These are phyloP conservation scores for Argentina anserina DNA, from an alignment of 306 rosid species.

Conservation along the genomic window DNA sequence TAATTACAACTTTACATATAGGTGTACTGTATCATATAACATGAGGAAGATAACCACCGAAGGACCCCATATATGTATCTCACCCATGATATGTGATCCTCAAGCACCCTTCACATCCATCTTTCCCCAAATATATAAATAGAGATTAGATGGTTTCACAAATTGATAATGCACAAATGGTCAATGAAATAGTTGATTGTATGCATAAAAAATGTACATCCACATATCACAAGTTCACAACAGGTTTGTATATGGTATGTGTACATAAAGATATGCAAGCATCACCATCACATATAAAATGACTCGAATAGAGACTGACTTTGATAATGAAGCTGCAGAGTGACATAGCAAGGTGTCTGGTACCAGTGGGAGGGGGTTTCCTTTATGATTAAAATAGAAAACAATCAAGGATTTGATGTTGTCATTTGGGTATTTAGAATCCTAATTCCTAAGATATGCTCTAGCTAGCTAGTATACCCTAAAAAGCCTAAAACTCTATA, in stretches of 20 bases:
- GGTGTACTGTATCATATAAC: background rate
- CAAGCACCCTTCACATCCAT: background rate
- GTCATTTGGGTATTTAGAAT: slow-evolving; percentile 18
- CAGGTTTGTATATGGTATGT: background rate
- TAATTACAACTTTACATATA: no score
- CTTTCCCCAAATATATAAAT: slow-evolving; percentile 3
- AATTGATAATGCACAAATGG: slow-evolving; percentile 6
- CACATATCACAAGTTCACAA: background rate
- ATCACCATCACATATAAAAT: background rate
- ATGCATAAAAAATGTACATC: background rate
- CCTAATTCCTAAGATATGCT: slow-evolving; percentile 23
- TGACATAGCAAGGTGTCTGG: slow-evolving; percentile 3
- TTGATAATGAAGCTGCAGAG: background rate
- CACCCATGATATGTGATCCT: slow-evolving; percentile 13
- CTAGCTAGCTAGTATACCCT: slow-evolving; percentile 13
- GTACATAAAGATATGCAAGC: background rate
- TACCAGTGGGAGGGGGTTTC: slow-evolving; percentile 15
- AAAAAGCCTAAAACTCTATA: background rate
- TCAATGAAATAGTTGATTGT: background rate
- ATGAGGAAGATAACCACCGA: slow-evolving; percentile 11
- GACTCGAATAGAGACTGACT: background rate
- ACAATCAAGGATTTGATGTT: slow-evolving; percentile 15
- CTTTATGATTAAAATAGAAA: background rate
- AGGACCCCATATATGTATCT: slow-evolving; percentile 6
- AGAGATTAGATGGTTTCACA: background rate